Percentiles rank a stretch among this genome's conserved stretches.
phyloP scores from a whole-genome alignment of 1,139 yeast species.

The Yamadazyma aaseri region DNA sequence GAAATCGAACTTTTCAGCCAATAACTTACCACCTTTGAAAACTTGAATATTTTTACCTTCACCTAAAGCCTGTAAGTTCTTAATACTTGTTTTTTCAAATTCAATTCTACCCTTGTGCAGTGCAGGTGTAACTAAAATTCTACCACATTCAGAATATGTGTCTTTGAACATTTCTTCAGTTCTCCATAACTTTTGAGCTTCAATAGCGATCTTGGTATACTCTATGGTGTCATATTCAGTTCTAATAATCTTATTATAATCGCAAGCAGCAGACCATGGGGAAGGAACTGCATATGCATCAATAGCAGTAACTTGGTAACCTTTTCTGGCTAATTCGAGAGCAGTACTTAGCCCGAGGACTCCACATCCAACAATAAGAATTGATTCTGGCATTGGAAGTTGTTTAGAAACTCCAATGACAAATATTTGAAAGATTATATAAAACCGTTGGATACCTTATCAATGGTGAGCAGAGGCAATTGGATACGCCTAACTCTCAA shows the following conservation, averaged over 20 bases:
- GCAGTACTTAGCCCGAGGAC: constrained; percentile 22
- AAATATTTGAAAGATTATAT: neutral
- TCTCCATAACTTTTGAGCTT: constrained; percentile 40
- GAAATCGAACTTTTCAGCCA: constrained; percentile 23
- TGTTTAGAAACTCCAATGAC: too few relatives aligned
- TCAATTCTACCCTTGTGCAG: constrained; percentile 23
- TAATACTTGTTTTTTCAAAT: constrained; percentile 32
- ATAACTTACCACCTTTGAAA: constrained; percentile 22
- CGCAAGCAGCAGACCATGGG: constrained; percentile 49
- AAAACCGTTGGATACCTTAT: constrained; percentile 1
- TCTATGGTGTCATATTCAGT: constrained; percentile 36
- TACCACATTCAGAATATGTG: constrained; percentile 36
- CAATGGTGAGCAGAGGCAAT: neutral
- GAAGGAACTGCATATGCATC: constrained; percentile 46
- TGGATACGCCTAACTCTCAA: neutral
- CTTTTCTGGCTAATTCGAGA: constrained; percentile 17
- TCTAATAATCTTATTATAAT: constrained; percentile 48
- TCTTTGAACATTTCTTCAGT: constrained; percentile 28
- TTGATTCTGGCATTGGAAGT: constrained; percentile 16
- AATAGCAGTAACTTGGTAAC: constrained; percentile 20
- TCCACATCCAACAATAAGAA: constrained; percentile 22
- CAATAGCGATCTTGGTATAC: constrained; percentile 38
- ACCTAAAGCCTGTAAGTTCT: constrained; percentile 27
- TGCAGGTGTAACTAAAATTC: constrained; percentile 19
- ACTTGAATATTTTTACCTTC: constrained; percentile 24